phyloP scores from a whole-genome alignment of 768 basidiomycete genomes.

The Tulasnella sp. region DNA sequence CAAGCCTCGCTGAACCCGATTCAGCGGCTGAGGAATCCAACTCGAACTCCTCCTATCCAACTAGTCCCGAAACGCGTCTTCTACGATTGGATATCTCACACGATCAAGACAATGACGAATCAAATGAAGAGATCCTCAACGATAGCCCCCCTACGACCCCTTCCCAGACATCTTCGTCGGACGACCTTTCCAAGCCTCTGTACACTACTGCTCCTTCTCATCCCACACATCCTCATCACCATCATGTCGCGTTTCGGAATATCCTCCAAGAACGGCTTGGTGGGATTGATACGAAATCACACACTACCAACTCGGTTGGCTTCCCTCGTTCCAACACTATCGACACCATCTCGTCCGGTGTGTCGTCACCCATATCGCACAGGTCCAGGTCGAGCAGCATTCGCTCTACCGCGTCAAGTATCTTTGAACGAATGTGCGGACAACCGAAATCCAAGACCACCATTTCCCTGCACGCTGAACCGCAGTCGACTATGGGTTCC shows the following conservation, averaged over 20 bases:
- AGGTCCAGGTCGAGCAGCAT: not conserved
- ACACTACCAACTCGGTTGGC: not conserved
- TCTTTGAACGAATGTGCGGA: conserved; percentile 5
- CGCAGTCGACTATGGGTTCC: conserved; percentile 8
- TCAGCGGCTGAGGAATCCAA: conserved; percentile 5
- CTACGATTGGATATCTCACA: not conserved
- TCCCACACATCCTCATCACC: conserved; percentile 7
- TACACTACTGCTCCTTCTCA: not conserved
- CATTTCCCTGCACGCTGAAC: not conserved
- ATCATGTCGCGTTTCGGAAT: not conserved
- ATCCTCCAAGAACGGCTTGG: conserved; percentile 11
- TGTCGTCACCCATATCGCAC: conserved; percentile 5
- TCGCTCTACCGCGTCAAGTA: conserved; percentile 12
- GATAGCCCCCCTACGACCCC: conserved; percentile 18
- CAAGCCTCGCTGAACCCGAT: not conserved
- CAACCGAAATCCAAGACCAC: not conserved
- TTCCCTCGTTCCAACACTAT: not conserved
- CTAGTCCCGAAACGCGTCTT: conserved; percentile 10
- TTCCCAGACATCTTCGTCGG: conserved; percentile 15
- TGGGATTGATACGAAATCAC: not conserved
- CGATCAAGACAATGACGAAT: not conserved
- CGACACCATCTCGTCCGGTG: not conserved
- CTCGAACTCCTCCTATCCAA: conserved; percentile 9
- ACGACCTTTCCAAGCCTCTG: conserved; percentile 15
- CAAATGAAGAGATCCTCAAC: not conserved